Base-by-base conservation (phyloP, 2,329 filamentous ascomycete genomes). In the Colletotrichum tofieldiae region DNA sequence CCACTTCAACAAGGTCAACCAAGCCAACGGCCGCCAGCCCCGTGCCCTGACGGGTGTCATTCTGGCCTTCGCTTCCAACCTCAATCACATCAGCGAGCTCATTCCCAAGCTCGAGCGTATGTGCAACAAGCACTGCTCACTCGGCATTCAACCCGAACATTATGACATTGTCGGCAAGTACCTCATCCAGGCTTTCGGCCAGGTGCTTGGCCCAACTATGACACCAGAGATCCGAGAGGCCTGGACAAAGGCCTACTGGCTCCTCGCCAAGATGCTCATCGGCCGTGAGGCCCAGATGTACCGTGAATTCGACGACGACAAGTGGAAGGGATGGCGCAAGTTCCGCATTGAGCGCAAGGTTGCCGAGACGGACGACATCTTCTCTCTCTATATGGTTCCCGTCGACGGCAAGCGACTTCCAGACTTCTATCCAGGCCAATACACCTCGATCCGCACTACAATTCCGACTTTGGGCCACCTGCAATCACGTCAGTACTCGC, bases 241-340 rank as follows among this genome's bases (percentile, higher is more conserved):
- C 11, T 95, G 93, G 93, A 87, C 82, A 7, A 89, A 89, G 63
- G 93, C 93, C 1, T 95, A 94, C 82, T 91, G 89, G 87, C 86
- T 94, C 76, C 88, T 95, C 32, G 93, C 93, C 35, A 87, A 91
- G 79, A 89, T 94, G 83, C 89, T 94, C 83, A 94, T 93, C 75
- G 86, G 84, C 26, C 87, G 90, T 62, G 93, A 94, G 79, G 84
- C 83, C 5, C 84, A 89, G 71, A 82, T 94, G 58, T 94, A 93
- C 81, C 82, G 86, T 45, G 83, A 87, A 41, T 89, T 89, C 62
- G 83, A 86, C n/a, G 82, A 83, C 45, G 72, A 67, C 55, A 65
- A 62, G 39, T 94, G 93, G 93, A 86, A 84, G 20, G 86, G 88
- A 60, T 94, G 92, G 90, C 87, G 91, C 35, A 86, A 90, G 32